A percentile compares a stretch with the other conserved stretches of the same genome.
Evolutionary conservation across 352 stramenopile genomes (phyloP).

Genomic region (Pythium coloratum): DNA sequence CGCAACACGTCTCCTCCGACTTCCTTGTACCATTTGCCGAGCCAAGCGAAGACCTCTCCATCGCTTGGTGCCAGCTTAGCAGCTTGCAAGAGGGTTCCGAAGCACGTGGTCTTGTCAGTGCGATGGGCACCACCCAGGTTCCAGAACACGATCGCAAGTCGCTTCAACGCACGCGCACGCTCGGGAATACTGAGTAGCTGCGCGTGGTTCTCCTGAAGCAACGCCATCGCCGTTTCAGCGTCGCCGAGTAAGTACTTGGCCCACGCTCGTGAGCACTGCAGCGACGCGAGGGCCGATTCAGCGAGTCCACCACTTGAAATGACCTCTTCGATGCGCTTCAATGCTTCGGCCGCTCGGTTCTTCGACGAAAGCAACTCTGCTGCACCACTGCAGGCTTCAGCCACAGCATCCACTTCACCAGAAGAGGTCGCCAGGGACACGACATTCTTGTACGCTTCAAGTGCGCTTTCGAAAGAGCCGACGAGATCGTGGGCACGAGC

Average conservation of each 20-base stretch:
- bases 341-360: conserved; percentile 32
- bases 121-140: conserved; percentile 46
- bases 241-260: conserved; percentile 33
- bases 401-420: conserved; percentile 28
- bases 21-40: conserved; percentile 79
- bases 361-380: conserved; percentile 50
- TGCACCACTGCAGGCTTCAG: conserved; percentile 38
- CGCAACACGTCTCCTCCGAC: conserved; percentile 59
- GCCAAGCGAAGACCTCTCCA: conserved; percentile 63
- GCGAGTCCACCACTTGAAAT: conserved; percentile 2
- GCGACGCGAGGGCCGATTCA: conserved; percentile 27
- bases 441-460: conserved; percentile 41
- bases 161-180: conserved; percentile 55
- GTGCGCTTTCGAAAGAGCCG: conserved; percentile 42
- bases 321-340: conserved; percentile 31
- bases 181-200: conserved; percentile 29
- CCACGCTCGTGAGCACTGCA: conserved; percentile 47
- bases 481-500: conserved; percentile 56
- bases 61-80: conserved; percentile 73
- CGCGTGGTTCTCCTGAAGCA: conserved; percentile 41
- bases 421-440: conserved; percentile 15
- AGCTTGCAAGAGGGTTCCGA: conserved; percentile 61
- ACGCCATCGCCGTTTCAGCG: conserved; percentile 31
- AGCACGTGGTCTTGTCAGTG: conserved; percentile 61
- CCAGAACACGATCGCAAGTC: conserved; percentile 81